phyloP scores from a whole-genome alignment of 2,329 filamentous ascomycete species.

The Alternaria triticimaculans region DNA sequence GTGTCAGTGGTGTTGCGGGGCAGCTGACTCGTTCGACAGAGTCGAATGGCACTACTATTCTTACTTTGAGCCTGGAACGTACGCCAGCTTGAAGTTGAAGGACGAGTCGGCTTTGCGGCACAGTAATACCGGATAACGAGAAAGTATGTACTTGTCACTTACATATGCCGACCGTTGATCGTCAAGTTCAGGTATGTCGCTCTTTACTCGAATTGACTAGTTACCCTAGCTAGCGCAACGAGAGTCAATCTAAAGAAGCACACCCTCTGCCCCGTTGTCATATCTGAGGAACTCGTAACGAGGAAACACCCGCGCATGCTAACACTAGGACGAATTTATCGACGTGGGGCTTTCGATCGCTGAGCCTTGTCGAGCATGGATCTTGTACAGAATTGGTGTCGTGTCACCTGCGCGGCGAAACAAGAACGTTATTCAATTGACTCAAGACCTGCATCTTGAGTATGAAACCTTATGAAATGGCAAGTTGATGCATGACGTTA shows the following conservation, averaged over 20 bases:
- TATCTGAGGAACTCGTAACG: not conserved
- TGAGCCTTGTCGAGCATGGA: not conserved
- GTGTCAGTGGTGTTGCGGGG: slow-evolving; percentile 6
- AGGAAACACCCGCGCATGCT: not conserved
- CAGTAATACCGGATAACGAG: not conserved
- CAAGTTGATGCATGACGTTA: slow-evolving; percentile 2
- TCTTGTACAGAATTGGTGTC: not conserved
- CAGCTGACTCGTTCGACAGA: slow-evolving; percentile 8
- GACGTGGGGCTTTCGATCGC: not conserved
- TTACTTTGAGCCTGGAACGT: slow-evolving; percentile 1
- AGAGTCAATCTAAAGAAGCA: not conserved
- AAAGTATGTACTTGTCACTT: not conserved
- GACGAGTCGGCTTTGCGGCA: not conserved
- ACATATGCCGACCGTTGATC: not conserved
- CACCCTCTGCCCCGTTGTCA: not conserved
- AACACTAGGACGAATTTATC: not conserved
- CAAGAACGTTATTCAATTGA: not conserved
- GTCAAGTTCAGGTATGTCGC: not conserved
- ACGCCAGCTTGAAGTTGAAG: not conserved
- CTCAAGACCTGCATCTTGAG: not conserved
- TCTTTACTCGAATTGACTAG: slow-evolving; percentile 4
- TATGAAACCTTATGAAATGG: not conserved
- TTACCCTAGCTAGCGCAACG: not conserved
- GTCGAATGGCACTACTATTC: not conserved
- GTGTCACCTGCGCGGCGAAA: not conserved